phyloP scores from a whole-genome alignment of 2,329 filamentous ascomycete genomes.

The Pseudogymnoascus pannorum region DNA sequence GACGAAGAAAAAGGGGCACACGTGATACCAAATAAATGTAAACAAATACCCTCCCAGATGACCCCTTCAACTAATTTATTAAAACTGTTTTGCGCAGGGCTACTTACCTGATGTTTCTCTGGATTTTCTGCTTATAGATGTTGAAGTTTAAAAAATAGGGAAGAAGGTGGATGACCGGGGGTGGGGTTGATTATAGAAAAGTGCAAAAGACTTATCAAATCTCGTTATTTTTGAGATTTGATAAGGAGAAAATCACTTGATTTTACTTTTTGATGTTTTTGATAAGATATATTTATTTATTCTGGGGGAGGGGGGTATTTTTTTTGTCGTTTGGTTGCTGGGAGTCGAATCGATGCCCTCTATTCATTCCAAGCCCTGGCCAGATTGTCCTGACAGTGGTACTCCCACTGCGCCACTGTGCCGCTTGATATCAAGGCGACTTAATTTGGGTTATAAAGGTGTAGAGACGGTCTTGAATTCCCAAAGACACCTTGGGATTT shows the following conservation, averaged over 20 bases:
- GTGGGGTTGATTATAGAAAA: not conserved
- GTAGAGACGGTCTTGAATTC: not conserved
- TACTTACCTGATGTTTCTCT: not conserved
- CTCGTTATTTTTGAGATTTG: not conserved
- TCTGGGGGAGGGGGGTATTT: no score
- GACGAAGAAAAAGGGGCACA: not conserved
- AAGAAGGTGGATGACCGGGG: no score
- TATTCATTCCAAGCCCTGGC: conserved; percentile 1
- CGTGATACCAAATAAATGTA: not conserved
- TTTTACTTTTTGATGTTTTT: conserved; percentile 1
- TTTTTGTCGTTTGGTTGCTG: not conserved
- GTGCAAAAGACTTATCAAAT: conserved; percentile 4
- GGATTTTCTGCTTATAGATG: not conserved
- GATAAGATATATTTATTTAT: not conserved
- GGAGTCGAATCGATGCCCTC: not conserved
- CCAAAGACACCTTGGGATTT: not conserved
- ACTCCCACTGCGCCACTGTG: conserved; percentile 8
- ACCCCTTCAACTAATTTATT: not conserved
- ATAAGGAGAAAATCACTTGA: conserved; percentile 4
- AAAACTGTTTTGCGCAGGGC: not conserved
- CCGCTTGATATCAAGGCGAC: not conserved
- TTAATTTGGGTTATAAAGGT: not conserved
- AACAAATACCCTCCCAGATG: not conserved
- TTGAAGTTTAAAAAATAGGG: not conserved
- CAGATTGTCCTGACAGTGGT: conserved; percentile 7